phyloP scores from a whole-genome alignment of 2,329 filamentous ascomycete genomes.

The Cladorrhinum sp. region DNA sequence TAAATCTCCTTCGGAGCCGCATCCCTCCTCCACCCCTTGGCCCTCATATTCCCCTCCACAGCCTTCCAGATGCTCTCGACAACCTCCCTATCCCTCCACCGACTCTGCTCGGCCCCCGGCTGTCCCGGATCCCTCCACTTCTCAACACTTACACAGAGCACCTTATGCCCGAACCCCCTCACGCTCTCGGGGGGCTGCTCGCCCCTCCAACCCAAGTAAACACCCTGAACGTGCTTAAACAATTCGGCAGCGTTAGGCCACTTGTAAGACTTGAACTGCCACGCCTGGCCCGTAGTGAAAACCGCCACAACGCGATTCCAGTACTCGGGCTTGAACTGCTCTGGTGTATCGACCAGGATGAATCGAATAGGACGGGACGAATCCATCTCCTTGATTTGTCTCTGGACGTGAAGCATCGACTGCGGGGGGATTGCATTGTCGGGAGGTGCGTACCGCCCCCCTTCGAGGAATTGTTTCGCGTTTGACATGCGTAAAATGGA shows the following conservation, averaged over 20 bases:
- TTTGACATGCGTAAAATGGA: conserved; percentile 94
- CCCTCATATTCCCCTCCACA: conserved; percentile 84
- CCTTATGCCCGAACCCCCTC: conserved; percentile 79
- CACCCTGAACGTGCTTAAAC: conserved; percentile 81
- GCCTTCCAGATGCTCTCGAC: conserved; percentile 90
- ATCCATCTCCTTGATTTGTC: conserved; percentile 69
- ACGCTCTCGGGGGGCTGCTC: conserved; percentile 77
- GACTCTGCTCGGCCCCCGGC: conserved; percentile 48
- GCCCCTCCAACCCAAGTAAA: conserved; percentile 89
- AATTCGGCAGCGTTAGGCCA: conserved; percentile 87
- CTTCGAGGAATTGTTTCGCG: conserved; percentile 88
- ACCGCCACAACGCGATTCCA: conserved; percentile 94
- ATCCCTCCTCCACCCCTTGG: conserved; percentile 77
- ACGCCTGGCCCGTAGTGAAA: conserved; percentile 94
- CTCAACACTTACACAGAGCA: conserved; percentile 77
- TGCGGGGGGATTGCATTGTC: conserved; percentile 67
- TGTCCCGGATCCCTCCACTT: conserved; percentile 64
- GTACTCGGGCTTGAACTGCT: conserved; percentile 97
- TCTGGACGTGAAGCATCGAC: conserved; percentile 78
- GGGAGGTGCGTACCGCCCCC: conserved; percentile 75
- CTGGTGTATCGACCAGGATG: conserved; percentile 88
- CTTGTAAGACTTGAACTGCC: conserved; percentile 99
- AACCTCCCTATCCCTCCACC: conserved; percentile 87
- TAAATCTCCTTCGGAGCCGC: conserved; percentile 56
- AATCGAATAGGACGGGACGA: conserved; percentile 76